Evolutionary conservation across 441 rosid genomes (phyloP), one percentile per base, ranked within the genome.

Genomic region (Gossypium davidsonii): DNA sequence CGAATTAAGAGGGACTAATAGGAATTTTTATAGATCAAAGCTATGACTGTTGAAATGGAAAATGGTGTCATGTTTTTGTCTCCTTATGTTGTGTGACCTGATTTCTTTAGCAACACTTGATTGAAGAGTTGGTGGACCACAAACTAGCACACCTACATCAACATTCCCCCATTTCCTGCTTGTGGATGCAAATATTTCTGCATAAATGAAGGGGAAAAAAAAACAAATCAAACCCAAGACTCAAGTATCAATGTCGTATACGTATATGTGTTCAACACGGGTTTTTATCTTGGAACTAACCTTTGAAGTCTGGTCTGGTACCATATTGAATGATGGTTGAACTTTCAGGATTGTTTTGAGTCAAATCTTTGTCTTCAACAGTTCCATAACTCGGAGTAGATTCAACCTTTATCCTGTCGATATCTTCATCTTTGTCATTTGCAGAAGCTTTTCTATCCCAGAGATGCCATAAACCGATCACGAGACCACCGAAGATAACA

Each of bases 71-170:
- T 76, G 77, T 11, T 75, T 12, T 20, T 81, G 73, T 75, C 94
- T 81, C 59, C 75, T 77, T 12, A 88, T 37, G 76, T 80, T 87
- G 58, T 81, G 83, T 15, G 89, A 84, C 81, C 94, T 84, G 82
- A 92, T 90, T 77, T 86, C 96, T 81, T 78, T 79, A 4, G 97
- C 97, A 48, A 94, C 92, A 67, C 86, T 87, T 6, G 87, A n/a
- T 77, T 88, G 89, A 52, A 91, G 93, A 62, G 84, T 76, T 61
- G 88, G 80, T 48, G 96, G 97, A 56, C 98, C 97, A 26, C 97
- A 93, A 4, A 89, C 88, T 1, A 91, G 83, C 1, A 91, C 97
- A n/a, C 98, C 97, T 37, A 87, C 87, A 67, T 93, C 96, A n/a
- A 83, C 96, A 65, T 74, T 46, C 6, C 90, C 97, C 94, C 91